These are phyloP conservation scores for Helenozyma baotianmanensis DNA, from an alignment of 805 yeast species.

Conservation along the genomic window DNA sequence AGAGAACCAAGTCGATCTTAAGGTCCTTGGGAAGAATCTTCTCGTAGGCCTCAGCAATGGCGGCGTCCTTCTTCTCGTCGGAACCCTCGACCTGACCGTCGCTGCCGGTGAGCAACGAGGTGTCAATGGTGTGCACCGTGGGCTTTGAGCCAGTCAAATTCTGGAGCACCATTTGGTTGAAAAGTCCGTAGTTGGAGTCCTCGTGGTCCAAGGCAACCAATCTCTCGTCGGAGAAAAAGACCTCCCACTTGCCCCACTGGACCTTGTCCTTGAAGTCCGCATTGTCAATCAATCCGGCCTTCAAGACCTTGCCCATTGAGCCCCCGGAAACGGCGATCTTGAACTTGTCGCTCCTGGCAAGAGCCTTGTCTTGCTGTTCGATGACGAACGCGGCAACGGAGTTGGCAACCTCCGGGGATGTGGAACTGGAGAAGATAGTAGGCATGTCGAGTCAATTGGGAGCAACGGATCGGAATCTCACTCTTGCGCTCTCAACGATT, in stretches of 20 bases:
- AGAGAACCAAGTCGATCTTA: conserved; percentile 59
- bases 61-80: conserved; percentile 39
- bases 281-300: conserved; percentile 63
- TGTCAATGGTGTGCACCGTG: conserved; percentile 62
- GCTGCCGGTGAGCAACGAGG: conserved; percentile 49
- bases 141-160: conserved; percentile 48
- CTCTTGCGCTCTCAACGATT: too few species aligned
- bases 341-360: conserved; percentile 46
- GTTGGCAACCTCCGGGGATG: conserved; percentile 56
- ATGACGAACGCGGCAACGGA: conserved; percentile 64
- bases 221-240: conserved; percentile 88
- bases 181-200: conserved; percentile 83
- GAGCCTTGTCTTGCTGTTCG: conserved; percentile 55
- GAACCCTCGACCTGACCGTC: conserved; percentile 42
- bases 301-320: conserved; percentile 71
- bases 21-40: conserved; percentile 45
- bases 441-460: too few species aligned
- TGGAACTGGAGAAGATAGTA: conserved; percentile 43
- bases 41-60: conserved; percentile 63
- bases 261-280: conserved; percentile 38
- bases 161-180: conserved; percentile 58
- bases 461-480: too few species aligned
- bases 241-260: conserved; percentile 71
- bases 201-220: conserved; percentile 75
- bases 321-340: conserved; percentile 89